These are phyloP conservation scores for Dianthus caryophyllus DNA, from an alignment of 148 eudicot genomes.

Conservation along the genomic window DNA sequence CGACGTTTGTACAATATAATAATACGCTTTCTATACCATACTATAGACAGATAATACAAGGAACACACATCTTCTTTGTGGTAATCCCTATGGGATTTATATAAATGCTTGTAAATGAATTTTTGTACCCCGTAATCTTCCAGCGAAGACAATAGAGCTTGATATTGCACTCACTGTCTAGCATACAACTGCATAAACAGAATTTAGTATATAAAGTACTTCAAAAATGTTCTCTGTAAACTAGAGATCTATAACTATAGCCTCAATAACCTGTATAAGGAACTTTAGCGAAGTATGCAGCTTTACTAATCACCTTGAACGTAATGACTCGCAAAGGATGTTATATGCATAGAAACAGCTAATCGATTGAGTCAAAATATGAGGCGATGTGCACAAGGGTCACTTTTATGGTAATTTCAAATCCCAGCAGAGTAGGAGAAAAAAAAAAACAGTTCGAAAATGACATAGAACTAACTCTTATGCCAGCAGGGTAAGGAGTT, in stretches of 20 bases:
- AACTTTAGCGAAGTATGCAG: too few species aligned
- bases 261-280: too few species aligned
- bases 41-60: neutral
- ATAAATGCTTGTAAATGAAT: neutral
- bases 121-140: neutral
- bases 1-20: neutral
- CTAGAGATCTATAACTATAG: neutral
- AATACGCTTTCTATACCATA: neutral
- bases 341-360: too few species aligned
- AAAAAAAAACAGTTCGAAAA: too few species aligned
- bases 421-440: too few species aligned
- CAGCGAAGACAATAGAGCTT: neutral
- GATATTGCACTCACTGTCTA: neutral
- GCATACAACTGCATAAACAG: neutral
- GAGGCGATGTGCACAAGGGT: too few species aligned
- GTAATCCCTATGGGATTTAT: neutral
- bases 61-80: neutral
- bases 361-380: too few species aligned
- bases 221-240: neutral
- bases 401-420: too few species aligned
- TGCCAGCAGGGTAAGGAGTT: too few species aligned
- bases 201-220: neutral
- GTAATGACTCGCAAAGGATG: too few species aligned
- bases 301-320: too few species aligned
- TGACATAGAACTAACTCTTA: too few species aligned